Percentiles rank a stretch among this genome's conserved stretches.
These are phyloP conservation scores for Cladosporium velox DNA, from an alignment of 2,329 filamentous ascomycete genomes.

Conservation along the genomic window DNA sequence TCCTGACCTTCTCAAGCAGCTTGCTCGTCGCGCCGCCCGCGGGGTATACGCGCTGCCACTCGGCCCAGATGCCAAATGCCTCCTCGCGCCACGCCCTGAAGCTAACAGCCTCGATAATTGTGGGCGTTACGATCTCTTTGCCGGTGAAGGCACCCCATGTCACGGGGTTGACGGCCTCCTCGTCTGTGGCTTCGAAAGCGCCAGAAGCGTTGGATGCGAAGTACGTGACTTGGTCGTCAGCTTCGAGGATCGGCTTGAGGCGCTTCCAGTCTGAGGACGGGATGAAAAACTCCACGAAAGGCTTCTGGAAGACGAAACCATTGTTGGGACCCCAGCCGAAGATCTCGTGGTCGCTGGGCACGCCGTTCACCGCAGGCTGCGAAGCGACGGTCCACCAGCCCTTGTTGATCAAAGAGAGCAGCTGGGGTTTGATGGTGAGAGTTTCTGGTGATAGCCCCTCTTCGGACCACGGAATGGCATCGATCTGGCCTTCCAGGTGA, in stretches of 20 bases:
- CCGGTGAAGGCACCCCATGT: slow-evolving; percentile 96
- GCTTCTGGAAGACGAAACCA: slow-evolving; percentile 96
- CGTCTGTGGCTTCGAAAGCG: slow-evolving; percentile 70
- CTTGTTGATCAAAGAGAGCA: slow-evolving; percentile 74
- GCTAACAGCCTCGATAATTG: slow-evolving; percentile 93
- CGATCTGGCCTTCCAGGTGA: slow-evolving; percentile 76
- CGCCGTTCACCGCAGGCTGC: slow-evolving; percentile 88
- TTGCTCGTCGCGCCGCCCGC: slow-evolving; percentile 69
- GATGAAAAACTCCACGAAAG: slow-evolving; percentile 96
- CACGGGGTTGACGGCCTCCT: slow-evolving; percentile 81
- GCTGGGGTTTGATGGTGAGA: slow-evolving; percentile 71
- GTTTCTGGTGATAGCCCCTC: slow-evolving; percentile 85
- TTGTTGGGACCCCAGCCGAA: slow-evolving; percentile 93
- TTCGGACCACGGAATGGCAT: slow-evolving; percentile 91
- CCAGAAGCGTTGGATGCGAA: slow-evolving; percentile 79
- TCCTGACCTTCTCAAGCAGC: slow-evolving; percentile 66
- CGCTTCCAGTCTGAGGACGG: slow-evolving; percentile 69
- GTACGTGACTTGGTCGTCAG: slow-evolving; percentile 73
- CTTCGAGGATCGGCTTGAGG: slow-evolving; percentile 66
- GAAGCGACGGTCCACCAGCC: slow-evolving; percentile 98
- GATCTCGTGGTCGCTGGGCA: slow-evolving; percentile 71
- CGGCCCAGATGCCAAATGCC: slow-evolving; percentile 91
- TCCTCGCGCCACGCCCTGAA: slow-evolving; percentile 95
- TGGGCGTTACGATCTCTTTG: slow-evolving; percentile 94
- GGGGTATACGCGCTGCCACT: slow-evolving; percentile 91